These are phyloP conservation scores for Metschnikowia kofuensis DNA, from an alignment of 805 yeast species.

Conservation along the genomic window DNA sequence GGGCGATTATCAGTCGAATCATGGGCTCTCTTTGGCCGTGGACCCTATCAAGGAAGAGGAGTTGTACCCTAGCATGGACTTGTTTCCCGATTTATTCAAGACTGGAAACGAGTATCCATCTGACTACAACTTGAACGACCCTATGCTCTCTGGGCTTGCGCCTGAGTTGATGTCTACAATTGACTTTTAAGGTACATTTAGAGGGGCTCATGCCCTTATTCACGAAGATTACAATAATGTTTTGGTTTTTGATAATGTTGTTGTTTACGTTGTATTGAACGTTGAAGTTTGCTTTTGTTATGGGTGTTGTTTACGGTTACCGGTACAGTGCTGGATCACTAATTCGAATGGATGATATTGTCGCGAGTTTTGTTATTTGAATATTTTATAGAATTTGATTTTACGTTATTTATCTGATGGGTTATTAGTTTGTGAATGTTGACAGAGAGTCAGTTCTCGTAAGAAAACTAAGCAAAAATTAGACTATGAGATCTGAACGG, in stretches of 20 bases:
- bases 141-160: constrained; percentile 10
- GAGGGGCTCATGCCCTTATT: not conserved
- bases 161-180: constrained; percentile 7
- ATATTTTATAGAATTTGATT: not conserved
- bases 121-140: constrained; percentile 11
- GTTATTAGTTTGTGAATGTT: too few species aligned
- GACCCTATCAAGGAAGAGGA: constrained; percentile 9
- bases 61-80: constrained; percentile 9
- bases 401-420: too few species aligned
- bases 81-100: constrained; percentile 8
- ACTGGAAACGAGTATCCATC: constrained; percentile 6
- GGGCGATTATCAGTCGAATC: constrained; percentile 1
- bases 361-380: not conserved
- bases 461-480: too few species aligned
- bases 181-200: not conserved
- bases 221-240: not conserved
- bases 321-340: constrained; percentile 11
- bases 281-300: not conserved
- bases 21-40: constrained; percentile 3
- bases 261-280: not conserved
- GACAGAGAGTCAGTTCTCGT: too few species aligned
- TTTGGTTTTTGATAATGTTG: not conserved
- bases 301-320: constrained; percentile 5
- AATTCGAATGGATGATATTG: not conserved
- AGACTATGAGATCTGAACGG: too few species aligned